Evolutionary conservation across 2,329 filamentous ascomycete species (phyloP), one percentile per base, ranked within the genome.

Genomic region (Ophiostoma sp.): DNA sequence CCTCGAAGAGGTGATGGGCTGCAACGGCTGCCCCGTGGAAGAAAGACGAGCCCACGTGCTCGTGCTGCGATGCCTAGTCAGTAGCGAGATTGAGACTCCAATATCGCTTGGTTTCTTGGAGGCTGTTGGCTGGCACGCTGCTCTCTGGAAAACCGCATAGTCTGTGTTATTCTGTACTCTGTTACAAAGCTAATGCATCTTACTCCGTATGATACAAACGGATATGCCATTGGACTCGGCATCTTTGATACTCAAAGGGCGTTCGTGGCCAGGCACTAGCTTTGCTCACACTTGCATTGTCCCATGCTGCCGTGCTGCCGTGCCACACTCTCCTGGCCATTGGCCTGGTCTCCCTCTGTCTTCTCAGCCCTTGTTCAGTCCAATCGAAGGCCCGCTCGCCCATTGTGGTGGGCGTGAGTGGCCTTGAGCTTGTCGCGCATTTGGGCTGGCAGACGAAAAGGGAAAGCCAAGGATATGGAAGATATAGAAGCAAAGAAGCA

Each of bases 401-500:
- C 66, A 69, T 64, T 71, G 72, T 73, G 72, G 70, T 67, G 52
- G 66, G 6, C 69, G 69, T 66, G 68, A 72, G 55, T 72, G 72
- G 72, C 67, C 55, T 65, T 60, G 55, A 60, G 55, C 55, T 52
- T 27, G 12, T 16, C 27, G 27, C 27, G 27, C 27, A 27, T 27
- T 27, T 27, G 27, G 27, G 27, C 2, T 27, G 27, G 27, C 27
- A 27, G 27, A 27, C 27, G 27, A 58, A 58, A 1, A 58, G 52
- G 18, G 27, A 38, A 58, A 8, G 52, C 52, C 14, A 58, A 58
- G 49, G 12, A 55, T 7, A 36, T 8, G 7, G 42, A 45, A 11
- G 42, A 12, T 8, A 45, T 45, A 45, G 5, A 45, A 52, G 49
- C 3, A 55, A 18, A 14, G 5, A 7, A 27, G 7, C 18, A 9